Evolutionary conservation across 345 rosid species (phyloP).

Genomic region (Salix udensis): DNA sequence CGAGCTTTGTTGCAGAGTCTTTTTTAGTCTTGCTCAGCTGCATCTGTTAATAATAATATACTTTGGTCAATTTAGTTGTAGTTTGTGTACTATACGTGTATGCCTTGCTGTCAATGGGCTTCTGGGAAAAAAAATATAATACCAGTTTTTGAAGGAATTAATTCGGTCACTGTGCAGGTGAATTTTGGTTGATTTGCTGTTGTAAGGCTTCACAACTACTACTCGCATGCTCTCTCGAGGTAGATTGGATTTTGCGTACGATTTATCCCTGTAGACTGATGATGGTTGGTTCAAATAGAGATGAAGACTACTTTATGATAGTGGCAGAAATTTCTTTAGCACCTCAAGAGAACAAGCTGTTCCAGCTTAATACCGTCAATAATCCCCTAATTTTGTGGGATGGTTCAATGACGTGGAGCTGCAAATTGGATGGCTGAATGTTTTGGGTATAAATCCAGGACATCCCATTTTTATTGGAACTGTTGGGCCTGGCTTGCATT

Average conservation of each 20-base stretch:
- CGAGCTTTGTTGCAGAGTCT: slow-evolving; percentile 6
- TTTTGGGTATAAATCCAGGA: neutral
- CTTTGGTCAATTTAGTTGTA: slow-evolving; percentile 6
- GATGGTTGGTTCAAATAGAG: neutral
- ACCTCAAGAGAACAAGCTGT: neutral
- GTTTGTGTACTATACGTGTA: neutral
- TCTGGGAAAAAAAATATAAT: neutral
- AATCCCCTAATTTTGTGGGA: no score
- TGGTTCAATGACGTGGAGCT: neutral
- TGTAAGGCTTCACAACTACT: neutral
- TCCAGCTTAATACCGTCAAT: no score
- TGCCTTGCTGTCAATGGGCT: slow-evolving; percentile 6
- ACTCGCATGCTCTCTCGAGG: neutral
- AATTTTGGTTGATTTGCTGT: neutral
- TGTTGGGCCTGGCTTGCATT: no score
- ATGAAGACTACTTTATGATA: neutral
- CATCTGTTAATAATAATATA: slow-evolving; percentile 9
- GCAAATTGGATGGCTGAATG: neutral
- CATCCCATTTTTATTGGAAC: no score
- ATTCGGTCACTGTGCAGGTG: neutral
- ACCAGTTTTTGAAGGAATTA: neutral
- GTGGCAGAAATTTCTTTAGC: neutral
- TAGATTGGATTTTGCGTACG: neutral
- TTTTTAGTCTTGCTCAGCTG: slow-evolving; percentile 6
- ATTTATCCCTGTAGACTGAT: neutral